Evolutionary conservation across 768 basidiomycete species (phyloP), one percentile per base, ranked within the genome.

Genomic region (Hygrocybe punicea): DNA sequence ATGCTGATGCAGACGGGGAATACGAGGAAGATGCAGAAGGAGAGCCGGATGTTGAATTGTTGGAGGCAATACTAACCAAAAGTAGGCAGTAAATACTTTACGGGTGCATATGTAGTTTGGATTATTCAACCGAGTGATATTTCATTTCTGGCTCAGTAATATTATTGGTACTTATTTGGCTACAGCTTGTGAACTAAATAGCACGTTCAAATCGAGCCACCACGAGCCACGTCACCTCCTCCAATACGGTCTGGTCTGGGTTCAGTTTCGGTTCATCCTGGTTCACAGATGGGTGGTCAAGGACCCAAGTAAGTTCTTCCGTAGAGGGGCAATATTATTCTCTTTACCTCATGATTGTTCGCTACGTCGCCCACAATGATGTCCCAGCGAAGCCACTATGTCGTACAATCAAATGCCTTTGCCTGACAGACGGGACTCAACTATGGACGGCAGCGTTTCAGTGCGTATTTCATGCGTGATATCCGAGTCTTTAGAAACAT

Each of bases 301-400:
- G 66, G 67, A 56, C 67, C 64, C 70, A 76, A 76, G 76, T 77
- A 66, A 67, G 75, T 76, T 48, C 36, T 19, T 53, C 52, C 39
- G 45, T 48, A 51, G 53, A 42, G 48, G n/a, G 45, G n/a, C n/a
- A n/a, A n/a, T n/a, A n/a, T n/a, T n/a, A n/a, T 29, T 35, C 13
- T 24, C 17, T 54, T 48, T 21, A 51, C 37, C 23, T 62, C 50
- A 62, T 59, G 56, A 60, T 51, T 25, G 36, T 51, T 48, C 16
- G 48, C 51, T 35, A 25, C 58, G 53, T 58, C 51, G 51, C 54
- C 58, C 60, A 62, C 61, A 57, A 69, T 66, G 64, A 58, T 69
- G 37, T n/a, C n/a, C n/a, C 67, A 85, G 83, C 71, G 84, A 84
- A 68, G 71, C 78, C 59, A 73, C 71, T 61, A 84, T 85, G 81